Conservation (phyloP, 495 filamentous ascomycete genomes). For the Annulohypoxylon maeteangense region DNA sequence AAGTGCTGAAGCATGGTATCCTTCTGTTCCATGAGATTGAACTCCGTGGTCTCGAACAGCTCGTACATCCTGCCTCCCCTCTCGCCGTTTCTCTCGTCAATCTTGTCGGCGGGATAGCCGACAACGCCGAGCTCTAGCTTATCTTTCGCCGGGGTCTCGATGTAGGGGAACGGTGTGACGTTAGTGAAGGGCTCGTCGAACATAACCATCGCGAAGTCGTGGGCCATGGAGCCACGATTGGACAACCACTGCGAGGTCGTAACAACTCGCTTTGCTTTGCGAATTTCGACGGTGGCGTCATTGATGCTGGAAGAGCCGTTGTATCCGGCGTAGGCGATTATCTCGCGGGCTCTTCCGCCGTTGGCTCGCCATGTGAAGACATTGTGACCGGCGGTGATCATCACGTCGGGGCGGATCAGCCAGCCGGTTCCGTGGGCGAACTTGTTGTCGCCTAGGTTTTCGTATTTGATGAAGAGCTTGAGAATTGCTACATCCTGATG, state of each 20-base stretch:
- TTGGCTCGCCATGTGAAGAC: conserved; percentile 11
- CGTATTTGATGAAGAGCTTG: conserved; percentile 4
- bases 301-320: conserved; percentile 45
- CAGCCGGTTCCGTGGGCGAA: conserved; percentile 16
- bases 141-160: conserved; percentile 46
- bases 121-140: conserved; percentile 52
- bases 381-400: conserved; percentile 3
- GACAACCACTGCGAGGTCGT: conserved; percentile 53
- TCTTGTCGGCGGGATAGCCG: conserved; percentile 56
- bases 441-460: conserved; percentile 2
- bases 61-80: conserved; percentile 56
- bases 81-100: conserved; percentile 39
- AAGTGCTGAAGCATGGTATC: conserved; percentile 52
- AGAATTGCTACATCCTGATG: background rate
- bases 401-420: background rate
- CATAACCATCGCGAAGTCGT: conserved; percentile 53
- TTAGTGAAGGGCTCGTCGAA: conserved; percentile 53
- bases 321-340: conserved; percentile 51
- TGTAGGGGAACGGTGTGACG: conserved; percentile 42
- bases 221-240: conserved; percentile 40
- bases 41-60: conserved; percentile 44
- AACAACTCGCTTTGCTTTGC: conserved; percentile 49
- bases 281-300: conserved; percentile 48
- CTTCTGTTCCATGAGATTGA: conserved; percentile 41
- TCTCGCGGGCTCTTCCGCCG: conserved; percentile 1